A percentile compares a stretch with the other conserved stretches of the same genome.
phyloP scores from a whole-genome alignment of 805 yeast genomes.

The Candida insectorum region DNA sequence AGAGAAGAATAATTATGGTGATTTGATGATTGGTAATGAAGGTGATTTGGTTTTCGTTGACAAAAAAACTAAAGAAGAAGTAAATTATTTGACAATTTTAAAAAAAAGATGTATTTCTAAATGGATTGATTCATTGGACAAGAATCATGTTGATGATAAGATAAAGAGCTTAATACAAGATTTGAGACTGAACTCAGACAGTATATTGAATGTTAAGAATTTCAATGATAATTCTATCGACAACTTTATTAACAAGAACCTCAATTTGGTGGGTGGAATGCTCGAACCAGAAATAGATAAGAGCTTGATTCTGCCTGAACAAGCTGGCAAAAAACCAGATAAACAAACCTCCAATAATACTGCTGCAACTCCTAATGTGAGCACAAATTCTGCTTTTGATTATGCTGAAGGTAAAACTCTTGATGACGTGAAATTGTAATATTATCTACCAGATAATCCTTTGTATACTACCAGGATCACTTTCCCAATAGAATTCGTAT shows the following conservation, averaged over 20 bases:
- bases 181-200: constrained; percentile 19
- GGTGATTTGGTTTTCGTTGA: constrained; percentile 74
- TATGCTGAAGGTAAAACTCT: constrained; percentile 7
- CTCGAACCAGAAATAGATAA: no score
- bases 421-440: constrained; percentile 5
- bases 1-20: constrained; percentile 44
- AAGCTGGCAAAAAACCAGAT: not conserved
- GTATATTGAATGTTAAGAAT: constrained; percentile 17
- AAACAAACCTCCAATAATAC: not conserved
- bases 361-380: not conserved
- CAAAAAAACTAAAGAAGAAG: constrained; percentile 45
- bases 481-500: constrained; percentile 65
- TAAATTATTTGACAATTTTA: constrained; percentile 39
- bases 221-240: constrained; percentile 23
- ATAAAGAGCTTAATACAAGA: constrained; percentile 14
- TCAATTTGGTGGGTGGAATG: constrained; percentile 13
- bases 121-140: constrained; percentile 29
- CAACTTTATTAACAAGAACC: constrained; percentile 26
- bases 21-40: constrained; percentile 64
- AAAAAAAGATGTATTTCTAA: constrained; percentile 27
- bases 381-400: constrained; percentile 2
- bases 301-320: no score
- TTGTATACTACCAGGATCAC: constrained; percentile 53
- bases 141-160: constrained; percentile 13
- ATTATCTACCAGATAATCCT: constrained; percentile 85